These are phyloP conservation scores for Pseudopithomyces chartarum DNA, from an alignment of 2,329 filamentous ascomycete genomes.

Conservation along the genomic window DNA sequence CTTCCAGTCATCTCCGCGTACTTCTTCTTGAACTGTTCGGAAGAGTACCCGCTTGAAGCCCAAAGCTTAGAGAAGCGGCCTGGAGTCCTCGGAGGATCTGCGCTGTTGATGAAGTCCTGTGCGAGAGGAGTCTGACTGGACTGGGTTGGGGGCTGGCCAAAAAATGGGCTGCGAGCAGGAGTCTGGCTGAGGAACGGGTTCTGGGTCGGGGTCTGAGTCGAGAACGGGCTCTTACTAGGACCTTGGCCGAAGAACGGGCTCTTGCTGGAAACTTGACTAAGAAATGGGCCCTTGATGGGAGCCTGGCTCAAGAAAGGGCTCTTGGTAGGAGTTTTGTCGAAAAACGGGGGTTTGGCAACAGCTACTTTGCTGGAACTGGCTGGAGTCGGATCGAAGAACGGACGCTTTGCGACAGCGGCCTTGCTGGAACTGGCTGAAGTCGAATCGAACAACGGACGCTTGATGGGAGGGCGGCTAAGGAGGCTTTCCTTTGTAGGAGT, in stretches of 20 bases:
- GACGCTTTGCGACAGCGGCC: constrained; percentile 16
- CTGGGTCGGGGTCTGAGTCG: background rate
- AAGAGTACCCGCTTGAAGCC: background rate
- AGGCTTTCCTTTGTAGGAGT: constrained; percentile 58
- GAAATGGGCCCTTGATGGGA: background rate
- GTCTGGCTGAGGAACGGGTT: background rate
- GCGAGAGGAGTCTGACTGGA: constrained; percentile 20
- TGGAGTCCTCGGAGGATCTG: background rate
- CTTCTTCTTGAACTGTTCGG: constrained; percentile 23
- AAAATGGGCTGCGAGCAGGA: background rate
- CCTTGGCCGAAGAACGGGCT: background rate
- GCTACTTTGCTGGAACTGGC: background rate
- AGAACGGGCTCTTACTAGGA: background rate
- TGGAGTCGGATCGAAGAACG: background rate
- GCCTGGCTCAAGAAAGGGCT: background rate
- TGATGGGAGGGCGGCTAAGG: constrained; percentile 30
- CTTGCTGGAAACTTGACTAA: background rate
- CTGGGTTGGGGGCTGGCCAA: constrained; percentile 20
- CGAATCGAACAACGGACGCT: constrained; percentile 11
- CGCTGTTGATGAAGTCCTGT: background rate
- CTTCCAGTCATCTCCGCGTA: constrained; percentile 9
- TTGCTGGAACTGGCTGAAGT: constrained; percentile 19
- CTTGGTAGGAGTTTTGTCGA: background rate
- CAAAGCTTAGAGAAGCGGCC: constrained; percentile 18
- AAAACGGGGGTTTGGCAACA: background rate